Base-by-base conservation (phyloP, 768 basidiomycete species). In the Leccinum obscurum region DNA sequence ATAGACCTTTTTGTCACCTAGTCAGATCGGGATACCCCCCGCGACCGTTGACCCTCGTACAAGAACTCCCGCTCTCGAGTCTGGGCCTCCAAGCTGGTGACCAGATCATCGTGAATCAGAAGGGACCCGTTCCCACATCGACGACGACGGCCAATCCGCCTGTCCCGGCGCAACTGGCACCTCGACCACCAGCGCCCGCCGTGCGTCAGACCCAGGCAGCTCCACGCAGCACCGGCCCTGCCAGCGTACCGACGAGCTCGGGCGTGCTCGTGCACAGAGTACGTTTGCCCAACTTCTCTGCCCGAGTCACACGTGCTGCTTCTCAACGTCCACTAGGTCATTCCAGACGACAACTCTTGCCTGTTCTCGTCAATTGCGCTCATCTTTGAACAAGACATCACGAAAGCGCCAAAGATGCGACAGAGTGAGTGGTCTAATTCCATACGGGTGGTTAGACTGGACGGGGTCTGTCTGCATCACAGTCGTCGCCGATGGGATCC, bases 271-370 rank as follows among this genome's bases (percentile, higher is more conserved):
- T 93, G n/a, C 90, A 93, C 68, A 78, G 89, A 61, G 92, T 92
- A 69, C 28, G 52, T 26, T 37, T 13, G 13, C 41, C 51, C 37
- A 28, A 37, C 51, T 52, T 26, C 20, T 1, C 35, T 24, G 0
- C 49, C 6, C 37, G 32, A 34, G 32, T 24, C 44, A 52, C 55
- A 39, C 67, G 48, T 44, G 24, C 53, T 67, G 37, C 62, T 35
- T 51, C 62, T 39, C 50, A 24, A 58, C 41, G 11, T 20, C 15
- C 22, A 24, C 15, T 26, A 91, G 85, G 81, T 94, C 57, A 93
- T 96, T 17, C 95, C 95, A n/a, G 96, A 98, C 68, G 96, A 98
- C 76, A 98, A 98, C 68, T 91, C 93, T 1, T 98, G 96, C 73
- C 78, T 98, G 32, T 98, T 98, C 77, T 90, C 90, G 3, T 87